Evolutionary conservation across 2,329 filamentous ascomycete species (phyloP).

Genomic region (Pseudogymnoascus sp.): DNA sequence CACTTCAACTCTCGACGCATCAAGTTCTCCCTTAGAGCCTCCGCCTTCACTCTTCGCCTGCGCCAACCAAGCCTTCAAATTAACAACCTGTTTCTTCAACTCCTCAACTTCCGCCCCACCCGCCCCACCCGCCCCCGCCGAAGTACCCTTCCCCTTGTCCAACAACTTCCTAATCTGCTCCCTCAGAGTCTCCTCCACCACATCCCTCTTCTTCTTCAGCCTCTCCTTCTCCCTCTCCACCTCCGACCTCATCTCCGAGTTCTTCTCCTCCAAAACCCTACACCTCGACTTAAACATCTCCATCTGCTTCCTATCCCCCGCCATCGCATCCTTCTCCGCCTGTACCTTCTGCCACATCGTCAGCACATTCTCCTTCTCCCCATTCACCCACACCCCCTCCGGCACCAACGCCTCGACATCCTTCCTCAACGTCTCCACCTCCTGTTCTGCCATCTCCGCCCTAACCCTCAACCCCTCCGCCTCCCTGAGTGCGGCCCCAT

Average conservation of each 20-base stretch:
- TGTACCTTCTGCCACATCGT: neutral
- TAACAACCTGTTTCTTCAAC: neutral
- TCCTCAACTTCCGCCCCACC: neutral
- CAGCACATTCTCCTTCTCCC: neutral
- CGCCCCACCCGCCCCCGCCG: too few species aligned
- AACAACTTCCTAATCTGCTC: neutral
- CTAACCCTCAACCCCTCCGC: neutral
- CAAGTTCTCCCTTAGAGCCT: neutral
- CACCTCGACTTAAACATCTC: neutral
- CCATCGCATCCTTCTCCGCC: neutral
- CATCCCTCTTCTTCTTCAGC: neutral
- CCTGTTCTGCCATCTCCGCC: neutral
- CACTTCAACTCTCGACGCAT: neutral
- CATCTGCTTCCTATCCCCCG: neutral
- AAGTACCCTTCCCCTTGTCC: neutral
- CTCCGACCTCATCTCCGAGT: neutral
- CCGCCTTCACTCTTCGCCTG: neutral
- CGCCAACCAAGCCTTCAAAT: neutral
- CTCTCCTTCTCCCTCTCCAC: neutral
- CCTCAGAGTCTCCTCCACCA: slow-evolving; percentile 10
- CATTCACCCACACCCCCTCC: neutral
- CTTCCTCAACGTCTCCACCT: neutral
- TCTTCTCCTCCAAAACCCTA: neutral
- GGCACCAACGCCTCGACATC: neutral
- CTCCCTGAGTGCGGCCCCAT: neutral